Evolutionary conservation across 2,329 filamentous ascomycete genomes (phyloP).

Genomic region (Colletotrichum musae): DNA sequence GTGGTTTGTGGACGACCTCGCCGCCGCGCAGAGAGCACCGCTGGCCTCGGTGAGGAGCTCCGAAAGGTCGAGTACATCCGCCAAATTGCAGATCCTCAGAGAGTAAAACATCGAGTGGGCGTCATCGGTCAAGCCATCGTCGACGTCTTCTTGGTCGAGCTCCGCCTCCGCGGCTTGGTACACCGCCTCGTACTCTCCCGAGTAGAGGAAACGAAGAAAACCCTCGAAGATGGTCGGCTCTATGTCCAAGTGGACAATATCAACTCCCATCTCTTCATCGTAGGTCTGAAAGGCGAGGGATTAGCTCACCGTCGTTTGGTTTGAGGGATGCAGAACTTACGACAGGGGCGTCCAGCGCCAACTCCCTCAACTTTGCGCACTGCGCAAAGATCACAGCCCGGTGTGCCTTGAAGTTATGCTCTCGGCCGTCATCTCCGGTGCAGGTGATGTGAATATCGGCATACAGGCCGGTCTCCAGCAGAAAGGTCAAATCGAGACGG

Average conservation of each 20-base stretch:
- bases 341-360: constrained; percentile 1
- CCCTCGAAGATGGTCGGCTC: neutral
- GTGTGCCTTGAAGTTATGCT: constrained; percentile 9
- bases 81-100: constrained; percentile 2
- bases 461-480: neutral
- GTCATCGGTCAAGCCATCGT: neutral
- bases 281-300: neutral
- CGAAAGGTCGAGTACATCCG: neutral
- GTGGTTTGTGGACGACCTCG: neutral
- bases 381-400: constrained; percentile 14
- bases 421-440: neutral
- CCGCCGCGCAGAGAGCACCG: neutral
- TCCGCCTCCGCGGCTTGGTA: constrained; percentile 3
- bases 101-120: constrained; percentile 19
- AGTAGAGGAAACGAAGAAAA: constrained; percentile 21
- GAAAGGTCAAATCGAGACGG: constrained; percentile 5
- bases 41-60: constrained; percentile 10
- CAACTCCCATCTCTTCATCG: neutral
- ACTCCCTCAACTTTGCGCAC: constrained; percentile 2
- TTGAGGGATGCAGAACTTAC: neutral
- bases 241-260: neutral
- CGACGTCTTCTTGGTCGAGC: neutral
- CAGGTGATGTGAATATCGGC: neutral
- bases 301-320: neutral
- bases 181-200: constrained; percentile 4